phyloP scores from a whole-genome alignment of 768 basidiomycete genomes.

The Pholiota microspora region DNA sequence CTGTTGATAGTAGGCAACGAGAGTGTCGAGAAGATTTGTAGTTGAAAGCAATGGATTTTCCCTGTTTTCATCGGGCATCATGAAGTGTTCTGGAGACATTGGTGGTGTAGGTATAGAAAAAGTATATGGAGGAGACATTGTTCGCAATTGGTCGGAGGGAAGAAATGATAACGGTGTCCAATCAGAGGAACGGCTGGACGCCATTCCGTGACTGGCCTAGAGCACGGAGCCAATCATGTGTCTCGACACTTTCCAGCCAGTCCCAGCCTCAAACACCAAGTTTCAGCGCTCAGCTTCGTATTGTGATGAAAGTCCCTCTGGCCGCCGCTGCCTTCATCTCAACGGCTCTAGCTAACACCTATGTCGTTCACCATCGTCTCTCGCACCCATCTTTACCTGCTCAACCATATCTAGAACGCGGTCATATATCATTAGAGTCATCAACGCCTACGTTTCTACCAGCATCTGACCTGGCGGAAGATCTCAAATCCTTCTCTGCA shows the following conservation, averaged over 20 bases:
- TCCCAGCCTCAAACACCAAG: background rate
- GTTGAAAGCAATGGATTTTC: conserved; percentile 43
- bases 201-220: background rate
- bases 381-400: conserved; percentile 42
- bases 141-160: background rate
- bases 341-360: conserved; percentile 23
- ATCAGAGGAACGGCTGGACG: too few species aligned
- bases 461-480: conserved; percentile 40
- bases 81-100: conserved; percentile 30
- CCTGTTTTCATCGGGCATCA: conserved; percentile 18
- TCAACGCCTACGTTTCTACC: conserved; percentile 33
- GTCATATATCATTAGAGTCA: conserved; percentile 34
- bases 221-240: background rate
- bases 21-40: conserved; percentile 59
- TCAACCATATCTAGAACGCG: conserved; percentile 43
- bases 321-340: conserved; percentile 15
- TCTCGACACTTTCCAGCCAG: too few species aligned
- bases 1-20: conserved; percentile 66
- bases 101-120: conserved; percentile 33
- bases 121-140: background rate
- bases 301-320: conserved; percentile 18
- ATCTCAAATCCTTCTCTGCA: conserved; percentile 45
- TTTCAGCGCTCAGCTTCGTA: background rate
- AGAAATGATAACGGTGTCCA: background rate
- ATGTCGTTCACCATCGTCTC: conserved; percentile 48